Percentiles rank a stretch among this genome's conserved stretches.
Conservation (phyloP, 441 rosid genomes). For the Gossypium aridum region DNA sequence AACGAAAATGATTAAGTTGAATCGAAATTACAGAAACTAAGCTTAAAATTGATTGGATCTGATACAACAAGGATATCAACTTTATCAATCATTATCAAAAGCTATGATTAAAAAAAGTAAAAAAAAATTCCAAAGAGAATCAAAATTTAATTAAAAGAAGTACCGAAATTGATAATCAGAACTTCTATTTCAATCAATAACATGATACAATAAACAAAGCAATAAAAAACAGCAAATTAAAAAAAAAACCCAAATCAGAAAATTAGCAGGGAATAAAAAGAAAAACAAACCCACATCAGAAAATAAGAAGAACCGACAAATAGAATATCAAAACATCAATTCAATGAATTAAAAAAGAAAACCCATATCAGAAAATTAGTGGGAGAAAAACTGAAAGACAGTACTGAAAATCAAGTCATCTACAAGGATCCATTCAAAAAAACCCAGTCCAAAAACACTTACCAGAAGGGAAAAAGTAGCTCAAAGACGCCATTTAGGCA, state of each 20-base stretch:
- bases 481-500: constrained; percentile 2
- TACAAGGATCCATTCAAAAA: neutral
- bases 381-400: neutral
- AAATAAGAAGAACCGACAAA: neutral
- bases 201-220: neutral
- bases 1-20: neutral
- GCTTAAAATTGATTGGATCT: neutral
- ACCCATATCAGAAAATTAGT: neutral
- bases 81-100: neutral
- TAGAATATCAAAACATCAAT: neutral
- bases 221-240: neutral
- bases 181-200: neutral
- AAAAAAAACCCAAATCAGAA: too few species aligned
- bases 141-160: neutral
- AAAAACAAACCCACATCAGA: neutral
- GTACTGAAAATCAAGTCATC: neutral
- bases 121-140: neutral
- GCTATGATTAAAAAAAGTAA: neutral
- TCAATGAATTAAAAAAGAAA: neutral
- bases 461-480: constrained; percentile 11
- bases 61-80: neutral
- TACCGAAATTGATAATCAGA: neutral
- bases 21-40: neutral
- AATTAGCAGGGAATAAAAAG: too few species aligned
- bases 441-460: neutral